Conservation (phyloP, 2,329 filamentous ascomycete genomes). For the Aspergillus felis region DNA sequence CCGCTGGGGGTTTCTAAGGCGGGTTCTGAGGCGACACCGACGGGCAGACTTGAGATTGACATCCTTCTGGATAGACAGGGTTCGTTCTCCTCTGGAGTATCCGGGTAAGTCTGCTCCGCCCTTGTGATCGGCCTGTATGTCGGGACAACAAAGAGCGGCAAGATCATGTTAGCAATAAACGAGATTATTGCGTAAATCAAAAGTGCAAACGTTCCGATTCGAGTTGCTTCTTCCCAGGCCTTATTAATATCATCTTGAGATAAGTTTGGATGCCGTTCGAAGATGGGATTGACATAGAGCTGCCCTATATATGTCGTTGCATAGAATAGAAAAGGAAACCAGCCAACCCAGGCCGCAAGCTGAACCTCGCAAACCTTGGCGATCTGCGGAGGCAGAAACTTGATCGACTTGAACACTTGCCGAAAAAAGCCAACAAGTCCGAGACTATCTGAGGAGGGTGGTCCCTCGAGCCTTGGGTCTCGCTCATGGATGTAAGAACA, state of each 20-base stretch:
- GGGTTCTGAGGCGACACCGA: constrained; percentile 29
- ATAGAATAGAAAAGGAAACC: constrained; percentile 95
- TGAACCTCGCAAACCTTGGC: constrained; percentile 76
- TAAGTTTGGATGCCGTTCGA: constrained; percentile 74
- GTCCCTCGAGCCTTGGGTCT: constrained; percentile 70
- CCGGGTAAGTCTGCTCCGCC: constrained; percentile 4
- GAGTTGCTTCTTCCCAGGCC: constrained; percentile 79
- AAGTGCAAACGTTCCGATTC: constrained; percentile 83
- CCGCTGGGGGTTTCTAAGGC: constrained; percentile 19
- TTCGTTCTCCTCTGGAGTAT: constrained; percentile 15
- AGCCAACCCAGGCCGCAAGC: constrained; percentile 87
- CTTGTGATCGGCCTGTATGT: constrained; percentile 53
- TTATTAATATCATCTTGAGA: constrained; percentile 69
- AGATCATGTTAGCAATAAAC: constrained; percentile 72
- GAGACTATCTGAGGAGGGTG: constrained; percentile 55
- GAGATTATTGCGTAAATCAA: constrained; percentile 85
- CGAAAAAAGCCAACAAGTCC: constrained; percentile 76
- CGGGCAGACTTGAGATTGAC: constrained; percentile 31
- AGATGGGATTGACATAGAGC: constrained; percentile 81
- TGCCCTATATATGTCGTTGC: constrained; percentile 91
- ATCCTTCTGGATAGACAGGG: constrained; percentile 18
- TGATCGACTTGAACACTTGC: constrained; percentile 71
- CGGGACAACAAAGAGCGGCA: constrained; percentile 81
- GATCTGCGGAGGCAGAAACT: constrained; percentile 75
- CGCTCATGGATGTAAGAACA: constrained; percentile 68